Percentiles rank a stretch among this genome's conserved stretches.
Evolutionary conservation across 768 basidiomycete species (phyloP).

Genomic region (Tylopilus vinaceipallidus): DNA sequence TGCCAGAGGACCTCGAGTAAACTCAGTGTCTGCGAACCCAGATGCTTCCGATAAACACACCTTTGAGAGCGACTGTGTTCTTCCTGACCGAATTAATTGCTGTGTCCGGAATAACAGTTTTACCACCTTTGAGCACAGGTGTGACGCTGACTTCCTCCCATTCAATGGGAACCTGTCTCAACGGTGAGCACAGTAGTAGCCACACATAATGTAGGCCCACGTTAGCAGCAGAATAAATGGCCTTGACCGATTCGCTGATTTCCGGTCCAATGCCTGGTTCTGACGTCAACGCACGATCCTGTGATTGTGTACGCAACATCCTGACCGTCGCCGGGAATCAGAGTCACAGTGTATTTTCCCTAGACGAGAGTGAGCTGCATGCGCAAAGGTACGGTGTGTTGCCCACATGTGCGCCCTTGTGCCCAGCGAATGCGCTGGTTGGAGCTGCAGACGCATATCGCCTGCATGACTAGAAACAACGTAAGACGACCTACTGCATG

Average conservation of each 20-base stretch:
- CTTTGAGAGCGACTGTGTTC: constrained; percentile 98
- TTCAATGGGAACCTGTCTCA: constrained; percentile 83
- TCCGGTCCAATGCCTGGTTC: constrained; percentile 92
- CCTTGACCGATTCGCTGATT: constrained; percentile 94
- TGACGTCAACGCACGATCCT: constrained; percentile 16
- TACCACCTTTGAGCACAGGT: constrained; percentile 89
- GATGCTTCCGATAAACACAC: constrained; percentile 38
- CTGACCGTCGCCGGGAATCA: constrained; percentile 94
- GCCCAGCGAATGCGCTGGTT: constrained; percentile 86
- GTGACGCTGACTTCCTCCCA: constrained; percentile 99
- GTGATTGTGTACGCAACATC: constrained; percentile 6
- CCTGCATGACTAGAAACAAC: constrained; percentile 46
- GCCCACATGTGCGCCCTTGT: constrained; percentile 84
- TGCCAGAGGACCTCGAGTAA: constrained; percentile 76
- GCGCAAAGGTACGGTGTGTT: not conserved
- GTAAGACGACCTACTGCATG: constrained; percentile 8
- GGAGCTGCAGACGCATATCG: constrained; percentile 70
- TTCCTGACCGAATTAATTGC: constrained; percentile 92
- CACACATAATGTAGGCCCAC: constrained; percentile 39
- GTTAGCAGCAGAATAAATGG: constrained; percentile 86
- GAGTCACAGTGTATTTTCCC: constrained; percentile 96
- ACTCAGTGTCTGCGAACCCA: constrained; percentile 11
- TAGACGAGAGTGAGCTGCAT: constrained; percentile 31
- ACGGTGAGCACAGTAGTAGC: constrained; percentile 11
- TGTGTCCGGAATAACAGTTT: constrained; percentile 92